These are phyloP conservation scores for Penicillium macrosclerotiorum DNA, from an alignment of 495 filamentous ascomycete genomes.

Conservation along the genomic window DNA sequence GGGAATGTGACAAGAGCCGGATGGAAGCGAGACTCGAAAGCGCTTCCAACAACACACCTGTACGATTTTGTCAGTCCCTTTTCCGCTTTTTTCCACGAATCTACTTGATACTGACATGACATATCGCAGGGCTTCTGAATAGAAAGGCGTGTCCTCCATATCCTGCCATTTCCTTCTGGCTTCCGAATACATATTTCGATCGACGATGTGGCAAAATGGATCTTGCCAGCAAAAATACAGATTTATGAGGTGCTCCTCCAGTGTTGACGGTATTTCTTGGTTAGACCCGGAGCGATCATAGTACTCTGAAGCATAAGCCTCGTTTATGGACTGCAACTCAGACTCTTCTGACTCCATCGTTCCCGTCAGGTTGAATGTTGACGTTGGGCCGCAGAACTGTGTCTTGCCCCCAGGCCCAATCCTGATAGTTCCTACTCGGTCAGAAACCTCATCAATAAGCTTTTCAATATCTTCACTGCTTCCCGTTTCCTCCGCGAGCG, in stretches of 20 bases:
- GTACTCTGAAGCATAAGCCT: too few species aligned
- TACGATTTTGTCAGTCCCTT: background rate
- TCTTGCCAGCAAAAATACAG: constrained; percentile 41
- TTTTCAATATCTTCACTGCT: too few species aligned
- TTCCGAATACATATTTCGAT: constrained; percentile 22
- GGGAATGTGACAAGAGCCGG: constrained; percentile 28
- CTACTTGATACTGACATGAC: constrained; percentile 40
- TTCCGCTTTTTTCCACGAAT: too few species aligned
- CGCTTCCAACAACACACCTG: constrained; percentile 33
- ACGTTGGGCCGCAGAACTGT: too few species aligned
- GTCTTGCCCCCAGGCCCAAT: too few species aligned
- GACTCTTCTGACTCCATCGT: too few species aligned
- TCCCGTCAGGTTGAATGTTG: too few species aligned
- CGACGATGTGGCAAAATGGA: constrained; percentile 30
- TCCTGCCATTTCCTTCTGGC: constrained; percentile 9
- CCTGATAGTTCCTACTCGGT: too few species aligned
- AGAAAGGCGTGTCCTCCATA: constrained; percentile 26
- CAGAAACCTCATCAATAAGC: too few species aligned
- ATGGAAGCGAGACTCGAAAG: constrained; percentile 26
- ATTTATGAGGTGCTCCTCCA: constrained; percentile 33
- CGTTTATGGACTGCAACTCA: too few species aligned
- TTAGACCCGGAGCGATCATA: constrained; percentile 16
- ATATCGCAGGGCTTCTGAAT: constrained; percentile 32
- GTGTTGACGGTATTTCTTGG: too few species aligned
- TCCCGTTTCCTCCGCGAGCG: too few species aligned